Evolutionary conservation across 768 basidiomycete species (phyloP), one percentile per base, ranked within the genome.

Genomic region (Pisolithus orientalis): DNA sequence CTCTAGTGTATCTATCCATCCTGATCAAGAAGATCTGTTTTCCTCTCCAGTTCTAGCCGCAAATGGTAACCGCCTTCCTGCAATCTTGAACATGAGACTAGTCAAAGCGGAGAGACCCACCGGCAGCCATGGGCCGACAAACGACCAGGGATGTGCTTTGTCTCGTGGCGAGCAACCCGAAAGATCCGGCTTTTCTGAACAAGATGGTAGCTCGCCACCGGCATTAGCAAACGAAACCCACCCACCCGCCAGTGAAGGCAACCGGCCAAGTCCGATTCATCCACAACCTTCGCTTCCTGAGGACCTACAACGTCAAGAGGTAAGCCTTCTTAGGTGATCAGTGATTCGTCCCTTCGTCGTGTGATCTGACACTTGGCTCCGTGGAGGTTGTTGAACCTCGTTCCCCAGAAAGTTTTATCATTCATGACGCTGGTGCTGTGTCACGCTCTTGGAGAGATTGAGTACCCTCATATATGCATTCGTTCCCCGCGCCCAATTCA

Each of bases 381-480:
- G n/a, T 21, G 29, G 44, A 65, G 63, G 52, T 24, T 37, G 39
- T 50, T n/a, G 50, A 42, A 43, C 57, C 53, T 51, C 55, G 50
- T 31, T 29, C 42, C 47, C 51, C 61, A 55, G 68, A 68, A 49
- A 51, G 57, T 52, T 70, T 68, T 55, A 58, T 27, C 5, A 61
- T 68, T 44, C 54, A 47, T 51, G 66, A 68, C 51, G 64, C 68
- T 50, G 66, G 66, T 37, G 62, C 68, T 21, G 67, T 68, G 40
- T 67, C 66, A 59, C 62, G 66, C 47, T 68, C 66, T 28, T 68
- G 66, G 66, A 66, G 55, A 10, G 66, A 70, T 59, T 70, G 51
- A 68, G 47, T 53, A 16, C 28, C 42, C 29, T 50, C 27, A 50
- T 17, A 28, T 39, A 34, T 57, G 51, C 52, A 56, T 46, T 52